Evolutionary conservation across 148 eudicot species (phyloP), one percentile per base, ranked within the genome.

Genomic region (Dysphania ambrosioides): DNA sequence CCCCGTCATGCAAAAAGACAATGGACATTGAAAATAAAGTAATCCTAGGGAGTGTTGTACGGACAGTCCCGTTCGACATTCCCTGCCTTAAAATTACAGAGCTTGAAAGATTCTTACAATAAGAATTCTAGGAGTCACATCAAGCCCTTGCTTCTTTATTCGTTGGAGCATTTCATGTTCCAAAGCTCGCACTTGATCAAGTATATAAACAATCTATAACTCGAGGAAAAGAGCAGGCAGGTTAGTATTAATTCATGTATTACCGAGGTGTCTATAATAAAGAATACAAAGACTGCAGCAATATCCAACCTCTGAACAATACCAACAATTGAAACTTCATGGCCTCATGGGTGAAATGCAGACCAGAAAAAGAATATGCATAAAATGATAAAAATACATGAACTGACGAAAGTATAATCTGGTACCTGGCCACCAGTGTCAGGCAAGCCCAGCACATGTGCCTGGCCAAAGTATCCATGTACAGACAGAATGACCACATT

Each of bases 391-490:
- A n/a, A n/a, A n/a, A n/a, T 49, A 53, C 13, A 0, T n/a, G 29
- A 19, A 56, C 8, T 55, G 19, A 31, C 29, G 8, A 55, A 7
- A 29, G 38, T 34, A n/a, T 21, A 59, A 68, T 19, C 29, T 18
- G 40, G 34, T 85, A 96, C 99, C 99, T 96, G 99, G 60, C 99
- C 97, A 75, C 99, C 99, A 68, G 97, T 96, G 74, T 96, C 99
- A 27, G 99, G 99, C 88, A 96, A 88, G 55, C 97, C 99, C 34
- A 96, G 79, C 9, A 96, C 99, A 86, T 96, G 91, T 66, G 99
- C 99, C 83, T 96, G 99, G 42, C 99, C 99, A 80, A 96, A 96
- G 83, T 89, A 96, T 68, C 99, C 99, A 79, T 96, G 99, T 30
- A 83, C 11, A 3, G 99, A 96, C 72, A 96, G 80, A 65, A 96